Percentiles rank a stretch among this genome's conserved stretches.
phyloP scores from a whole-genome alignment of 2,329 filamentous ascomycete species.

The Emergomyces orientalis region DNA sequence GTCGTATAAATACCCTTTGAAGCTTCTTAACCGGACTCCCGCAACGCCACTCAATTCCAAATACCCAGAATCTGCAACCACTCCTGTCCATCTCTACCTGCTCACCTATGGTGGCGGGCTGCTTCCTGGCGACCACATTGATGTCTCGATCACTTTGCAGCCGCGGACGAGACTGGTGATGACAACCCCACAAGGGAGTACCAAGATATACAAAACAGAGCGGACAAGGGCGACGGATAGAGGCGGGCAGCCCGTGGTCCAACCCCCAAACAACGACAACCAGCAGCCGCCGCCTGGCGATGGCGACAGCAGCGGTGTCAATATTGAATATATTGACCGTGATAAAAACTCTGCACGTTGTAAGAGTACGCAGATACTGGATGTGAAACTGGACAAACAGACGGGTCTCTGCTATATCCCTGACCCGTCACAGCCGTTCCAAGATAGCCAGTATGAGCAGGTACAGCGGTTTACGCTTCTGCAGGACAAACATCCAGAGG shows the following conservation, averaged over 20 bases:
- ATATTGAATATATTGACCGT: neutral
- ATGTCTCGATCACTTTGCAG: conserved; percentile 59
- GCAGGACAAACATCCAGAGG: neutral
- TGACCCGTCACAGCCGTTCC: conserved; percentile 89
- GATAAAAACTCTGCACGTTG: conserved; percentile 20
- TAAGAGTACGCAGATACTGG: conserved; percentile 41
- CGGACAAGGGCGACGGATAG: conserved; percentile 27
- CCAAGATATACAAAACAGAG: conserved; percentile 85
- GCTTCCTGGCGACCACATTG: conserved; percentile 74
- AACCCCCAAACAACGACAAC: neutral
- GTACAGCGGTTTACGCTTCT: conserved; percentile 62
- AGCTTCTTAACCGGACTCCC: conserved; percentile 74
- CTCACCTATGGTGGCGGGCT: conserved; percentile 92
- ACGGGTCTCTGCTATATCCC: conserved; percentile 60
- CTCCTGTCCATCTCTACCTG: conserved; percentile 71
- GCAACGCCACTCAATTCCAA: conserved; percentile 47
- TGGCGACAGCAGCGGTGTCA: neutral
- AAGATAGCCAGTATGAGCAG: conserved; percentile 74
- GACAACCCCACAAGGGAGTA: conserved; percentile 63
- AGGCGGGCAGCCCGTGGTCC: conserved; percentile 24
- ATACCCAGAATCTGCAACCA: conserved; percentile 27
- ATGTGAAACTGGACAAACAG: conserved; percentile 39
- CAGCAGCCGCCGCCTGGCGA: conserved; percentile 20
- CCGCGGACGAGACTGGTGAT: conserved; percentile 55
- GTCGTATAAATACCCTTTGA: conserved; percentile 88